Evolutionary conservation across 371 early-diverging fungal species (phyloP).

Genomic region (Blakeslea trispora): DNA sequence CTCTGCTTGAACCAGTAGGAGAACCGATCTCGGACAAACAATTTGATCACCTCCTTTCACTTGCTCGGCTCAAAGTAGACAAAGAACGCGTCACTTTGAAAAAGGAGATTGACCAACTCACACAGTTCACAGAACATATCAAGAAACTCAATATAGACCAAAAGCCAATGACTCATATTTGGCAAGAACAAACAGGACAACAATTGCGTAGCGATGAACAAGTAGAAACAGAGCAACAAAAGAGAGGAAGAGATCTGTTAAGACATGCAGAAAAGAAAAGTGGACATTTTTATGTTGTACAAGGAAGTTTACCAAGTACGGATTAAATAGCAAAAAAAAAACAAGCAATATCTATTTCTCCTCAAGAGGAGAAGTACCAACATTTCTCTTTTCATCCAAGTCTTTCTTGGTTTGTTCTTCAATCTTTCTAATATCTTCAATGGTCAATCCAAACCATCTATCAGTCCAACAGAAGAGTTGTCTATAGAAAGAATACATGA

Average conservation of each 20-base stretch:
- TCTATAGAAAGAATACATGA: slow-evolving; percentile 37
- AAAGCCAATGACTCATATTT: slow-evolving; percentile 37
- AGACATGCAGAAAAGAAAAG: slow-evolving; percentile 30
- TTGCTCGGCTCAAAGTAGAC: slow-evolving; percentile 32
- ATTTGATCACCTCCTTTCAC: slow-evolving; percentile 31
- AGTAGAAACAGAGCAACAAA: slow-evolving; percentile 12
- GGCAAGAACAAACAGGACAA: slow-evolving; percentile 29
- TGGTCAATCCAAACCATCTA: slow-evolving; percentile 68
- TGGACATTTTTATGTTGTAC: slow-evolving; percentile 40
- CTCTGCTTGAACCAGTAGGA: slow-evolving; percentile 20
- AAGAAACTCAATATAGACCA: slow-evolving; percentile 21
- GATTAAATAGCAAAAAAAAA: slow-evolving; percentile 6
- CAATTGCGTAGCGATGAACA: slow-evolving; percentile 21
- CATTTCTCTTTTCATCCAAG: slow-evolving; percentile 44
- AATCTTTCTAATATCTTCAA: slow-evolving; percentile 63
- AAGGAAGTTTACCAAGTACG: slow-evolving; percentile 21
- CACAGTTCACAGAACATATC: slow-evolving; percentile 36
- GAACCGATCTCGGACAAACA: slow-evolving; percentile 34
- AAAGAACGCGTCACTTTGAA: slow-evolving; percentile 23
- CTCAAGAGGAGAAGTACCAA: slow-evolving; percentile 7
- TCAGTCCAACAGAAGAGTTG: slow-evolving; percentile 75
- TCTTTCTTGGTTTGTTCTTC: slow-evolving; percentile 67
- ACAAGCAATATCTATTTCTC: slow-evolving; percentile 2
- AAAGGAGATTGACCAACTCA: slow-evolving; percentile 32
- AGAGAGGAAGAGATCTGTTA: slow-evolving; percentile 28